phyloP scores from a whole-genome alignment of 2,329 filamentous ascomycete species.

The Fusarium oligoseptatum region DNA sequence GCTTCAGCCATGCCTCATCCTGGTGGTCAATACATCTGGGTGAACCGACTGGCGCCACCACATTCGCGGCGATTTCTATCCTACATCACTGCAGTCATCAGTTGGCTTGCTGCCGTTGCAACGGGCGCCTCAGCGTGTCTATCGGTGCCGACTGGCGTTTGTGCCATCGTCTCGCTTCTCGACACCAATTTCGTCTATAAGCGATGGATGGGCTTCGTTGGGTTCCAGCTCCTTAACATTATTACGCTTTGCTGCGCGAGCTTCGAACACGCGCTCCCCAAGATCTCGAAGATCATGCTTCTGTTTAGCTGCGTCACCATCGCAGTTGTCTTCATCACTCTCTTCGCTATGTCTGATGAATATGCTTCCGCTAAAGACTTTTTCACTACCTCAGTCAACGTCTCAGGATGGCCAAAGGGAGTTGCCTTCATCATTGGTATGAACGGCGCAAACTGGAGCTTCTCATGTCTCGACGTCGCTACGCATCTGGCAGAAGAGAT shows the following conservation, averaged over 20 bases:
- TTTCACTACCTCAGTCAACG: conserved; percentile 41
- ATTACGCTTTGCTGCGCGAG: conserved; percentile 33
- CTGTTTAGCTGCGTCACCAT: conserved; percentile 44
- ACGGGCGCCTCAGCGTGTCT: conserved; percentile 45
- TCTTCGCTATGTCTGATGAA: conserved; percentile 43
- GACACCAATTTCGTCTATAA: conserved; percentile 43
- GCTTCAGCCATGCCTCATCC: conserved; percentile 46
- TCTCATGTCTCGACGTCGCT: conserved; percentile 47
- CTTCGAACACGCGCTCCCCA: conserved; percentile 45
- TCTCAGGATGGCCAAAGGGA: conserved; percentile 44
- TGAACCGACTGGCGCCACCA: conserved; percentile 35
- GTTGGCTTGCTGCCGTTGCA: conserved; percentile 46
- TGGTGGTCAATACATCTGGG: conserved; percentile 49
- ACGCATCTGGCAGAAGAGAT: conserved; percentile 49
- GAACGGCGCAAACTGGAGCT: conserved; percentile 48
- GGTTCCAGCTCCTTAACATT: conserved; percentile 44
- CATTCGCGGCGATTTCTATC: conserved; percentile 34
- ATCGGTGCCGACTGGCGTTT: conserved; percentile 39
- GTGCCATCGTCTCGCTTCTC: conserved; percentile 39
- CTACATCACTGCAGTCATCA: conserved; percentile 43
- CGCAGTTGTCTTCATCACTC: conserved; percentile 40
- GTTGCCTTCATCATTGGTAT: conserved; percentile 49
- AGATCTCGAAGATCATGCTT: conserved; percentile 44
- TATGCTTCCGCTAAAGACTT: conserved; percentile 37
- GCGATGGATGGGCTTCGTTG: conserved; percentile 47